Conservation (phyloP, 805 yeast species). For the Candida pini region DNA sequence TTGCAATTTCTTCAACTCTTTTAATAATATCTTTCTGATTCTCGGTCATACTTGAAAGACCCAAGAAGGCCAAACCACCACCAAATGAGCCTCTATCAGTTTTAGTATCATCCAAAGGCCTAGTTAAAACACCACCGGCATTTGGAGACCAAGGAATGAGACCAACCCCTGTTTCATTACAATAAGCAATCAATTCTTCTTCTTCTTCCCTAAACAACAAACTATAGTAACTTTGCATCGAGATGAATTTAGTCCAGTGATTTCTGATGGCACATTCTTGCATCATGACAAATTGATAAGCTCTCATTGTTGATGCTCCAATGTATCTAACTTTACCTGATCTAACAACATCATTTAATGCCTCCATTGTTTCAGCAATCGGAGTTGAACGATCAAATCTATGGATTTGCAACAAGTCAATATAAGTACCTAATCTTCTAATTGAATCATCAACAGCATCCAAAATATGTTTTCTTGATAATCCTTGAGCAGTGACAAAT, state of each 20-base stretch:
- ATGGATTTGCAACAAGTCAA: slow-evolving; percentile 52
- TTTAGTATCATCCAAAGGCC: slow-evolving; percentile 29
- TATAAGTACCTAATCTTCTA: slow-evolving; percentile 43
- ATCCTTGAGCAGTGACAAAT: slow-evolving; percentile 31
- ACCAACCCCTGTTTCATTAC: slow-evolving; percentile 47
- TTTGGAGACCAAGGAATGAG: slow-evolving; percentile 56
- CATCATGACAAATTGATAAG: slow-evolving; percentile 45
- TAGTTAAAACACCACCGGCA: slow-evolving; percentile 47
- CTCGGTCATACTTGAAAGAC: slow-evolving; percentile 15
- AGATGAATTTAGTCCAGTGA: slow-evolving; percentile 51
- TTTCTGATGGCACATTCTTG: slow-evolving; percentile 50
- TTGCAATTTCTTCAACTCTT: slow-evolving; percentile 48
- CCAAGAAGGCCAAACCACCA: slow-evolving; percentile 9
- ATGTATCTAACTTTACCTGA: slow-evolving; percentile 45
- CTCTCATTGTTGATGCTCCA: slow-evolving; percentile 58
- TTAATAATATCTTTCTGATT: slow-evolving; percentile 27
- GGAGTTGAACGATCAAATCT: slow-evolving; percentile 43
- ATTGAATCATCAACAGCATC: slow-evolving; percentile 37
- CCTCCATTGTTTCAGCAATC: slow-evolving; percentile 46
- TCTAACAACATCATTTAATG: slow-evolving; percentile 45
- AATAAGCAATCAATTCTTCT: slow-evolving; percentile 50
- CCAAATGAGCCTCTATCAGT: not conserved
- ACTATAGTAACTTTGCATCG: slow-evolving; percentile 53
- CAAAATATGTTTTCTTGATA: slow-evolving; percentile 39
- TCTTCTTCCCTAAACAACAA: slow-evolving; percentile 56